A percentile compares a stretch with the other conserved stretches of the same genome.
phyloP scores from a whole-genome alignment of 352 stramenopile species.

The Globisporangium alternatum region DNA sequence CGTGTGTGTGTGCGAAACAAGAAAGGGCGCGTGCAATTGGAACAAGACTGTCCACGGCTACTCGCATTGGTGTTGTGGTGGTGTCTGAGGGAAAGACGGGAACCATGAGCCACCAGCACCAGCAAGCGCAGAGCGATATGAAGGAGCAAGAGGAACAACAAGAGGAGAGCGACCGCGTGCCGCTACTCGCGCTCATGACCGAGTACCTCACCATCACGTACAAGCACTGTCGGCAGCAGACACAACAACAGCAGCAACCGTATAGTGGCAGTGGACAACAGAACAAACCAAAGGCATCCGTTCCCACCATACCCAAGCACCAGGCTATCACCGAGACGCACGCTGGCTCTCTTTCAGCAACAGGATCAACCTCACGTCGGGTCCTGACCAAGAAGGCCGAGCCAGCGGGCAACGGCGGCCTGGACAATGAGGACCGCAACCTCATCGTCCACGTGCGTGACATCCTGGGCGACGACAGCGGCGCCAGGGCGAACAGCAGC shows the following conservation, averaged over 20 bases:
- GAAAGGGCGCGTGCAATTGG: constrained; percentile 3
- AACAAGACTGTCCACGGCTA: not conserved
- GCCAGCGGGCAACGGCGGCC: constrained; percentile 31
- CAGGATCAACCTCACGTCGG: constrained; percentile 11
- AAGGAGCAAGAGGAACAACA: constrained; percentile 1
- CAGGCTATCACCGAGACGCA: not conserved
- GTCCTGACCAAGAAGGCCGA: constrained; percentile 44
- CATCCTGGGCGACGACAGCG: constrained; percentile 22
- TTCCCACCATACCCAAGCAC: not conserved
- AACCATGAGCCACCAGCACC: constrained; percentile 7
- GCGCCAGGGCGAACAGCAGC: not conserved
- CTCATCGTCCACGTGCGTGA: constrained; percentile 43
- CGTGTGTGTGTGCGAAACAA: not conserved
- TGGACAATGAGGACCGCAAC: constrained; percentile 53
- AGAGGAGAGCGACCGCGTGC: not conserved
- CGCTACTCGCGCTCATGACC: constrained; percentile 25
- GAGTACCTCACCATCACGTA: constrained; percentile 29
- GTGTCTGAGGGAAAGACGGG: not conserved
- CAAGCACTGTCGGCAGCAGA: constrained; percentile 15
- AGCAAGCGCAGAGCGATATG: not conserved
- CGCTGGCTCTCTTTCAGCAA: not conserved
- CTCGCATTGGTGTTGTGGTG: not conserved
- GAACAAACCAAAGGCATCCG: not conserved
- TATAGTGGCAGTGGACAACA: not conserved
- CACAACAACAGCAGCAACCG: not conserved